Evolutionary conservation across 352 stramenopile genomes (phyloP).

Genomic region (Blastocystis hominis): DNA sequence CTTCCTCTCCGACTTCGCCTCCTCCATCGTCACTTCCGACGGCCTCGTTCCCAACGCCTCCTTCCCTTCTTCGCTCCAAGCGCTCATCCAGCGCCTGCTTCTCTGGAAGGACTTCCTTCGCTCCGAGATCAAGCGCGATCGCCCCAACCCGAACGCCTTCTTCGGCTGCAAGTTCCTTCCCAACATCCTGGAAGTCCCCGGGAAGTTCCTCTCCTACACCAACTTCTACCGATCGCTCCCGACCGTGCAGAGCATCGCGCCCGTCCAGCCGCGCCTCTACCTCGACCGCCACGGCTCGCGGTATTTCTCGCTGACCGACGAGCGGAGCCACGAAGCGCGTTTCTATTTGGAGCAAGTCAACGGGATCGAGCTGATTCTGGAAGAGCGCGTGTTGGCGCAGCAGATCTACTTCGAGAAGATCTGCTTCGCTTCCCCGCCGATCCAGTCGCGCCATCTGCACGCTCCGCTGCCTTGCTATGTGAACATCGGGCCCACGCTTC

Average conservation of each 20-base stretch:
- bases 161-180: background rate
- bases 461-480: slow-evolving; percentile 6
- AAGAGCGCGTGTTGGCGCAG: background rate
- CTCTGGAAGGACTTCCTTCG: slow-evolving; percentile 7
- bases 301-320: background rate
- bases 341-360: slow-evolving; percentile 29
- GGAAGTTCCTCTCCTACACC: background rate
- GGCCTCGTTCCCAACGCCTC: background rate
- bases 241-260: background rate
- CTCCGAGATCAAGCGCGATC: background rate
- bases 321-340: background rate
- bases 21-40: background rate
- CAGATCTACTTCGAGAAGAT: background rate
- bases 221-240: background rate
- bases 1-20: slow-evolving; percentile 7
- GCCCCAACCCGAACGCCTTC: too few species aligned
- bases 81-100: background rate
- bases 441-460: background rate
- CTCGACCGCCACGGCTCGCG: background rate
- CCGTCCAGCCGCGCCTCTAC: background rate
- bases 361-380: background rate
- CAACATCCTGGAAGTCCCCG: background rate
- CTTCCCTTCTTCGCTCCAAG: slow-evolving; percentile 2
- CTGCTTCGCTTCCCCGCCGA: background rate
- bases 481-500: background rate